Evolutionary conservation across 2,329 filamentous ascomycete genomes (phyloP).

Genomic region (Chaetomium sp.): DNA sequence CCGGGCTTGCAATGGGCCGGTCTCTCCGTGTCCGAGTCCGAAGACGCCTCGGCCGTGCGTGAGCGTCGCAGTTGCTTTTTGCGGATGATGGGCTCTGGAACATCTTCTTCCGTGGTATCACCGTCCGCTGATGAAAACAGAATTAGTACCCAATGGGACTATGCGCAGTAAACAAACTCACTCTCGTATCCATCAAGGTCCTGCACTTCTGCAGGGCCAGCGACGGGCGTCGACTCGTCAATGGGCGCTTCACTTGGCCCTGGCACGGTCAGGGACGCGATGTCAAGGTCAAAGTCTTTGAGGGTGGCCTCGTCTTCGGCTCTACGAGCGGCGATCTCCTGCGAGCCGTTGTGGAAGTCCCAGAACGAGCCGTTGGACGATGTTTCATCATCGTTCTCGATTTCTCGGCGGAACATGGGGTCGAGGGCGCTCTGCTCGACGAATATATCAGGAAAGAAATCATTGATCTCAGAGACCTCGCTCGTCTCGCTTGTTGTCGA

Average conservation of each 20-base stretch:
- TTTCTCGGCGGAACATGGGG: conserved; percentile 70
- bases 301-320: conserved; percentile 47
- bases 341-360: conserved; percentile 57
- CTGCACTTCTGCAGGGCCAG: conserved; percentile 40
- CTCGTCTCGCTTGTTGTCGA: conserved; percentile 57
- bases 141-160: conserved; percentile 44
- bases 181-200: conserved; percentile 62
- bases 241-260: conserved; percentile 41
- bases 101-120: conserved; percentile 64
- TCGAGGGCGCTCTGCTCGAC: conserved; percentile 74
- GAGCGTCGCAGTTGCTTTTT: conserved; percentile 48
- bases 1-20: conserved; percentile 49
- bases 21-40: conserved; percentile 54
- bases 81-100: conserved; percentile 53
- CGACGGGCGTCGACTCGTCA: conserved; percentile 40
- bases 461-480: conserved; percentile 62
- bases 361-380: conserved; percentile 63
- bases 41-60: conserved; percentile 43
- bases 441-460: conserved; percentile 77
- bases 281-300: conserved; percentile 47
- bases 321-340: conserved; percentile 43
- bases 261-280: conserved; percentile 50
- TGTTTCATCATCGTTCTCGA: conserved; percentile 67
- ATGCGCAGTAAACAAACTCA: conserved; percentile 47
- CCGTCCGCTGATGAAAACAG: conserved; percentile 53